Evolutionary conservation across 805 yeast species (phyloP).

Genomic region (Kodamaea kakaduensis): DNA sequence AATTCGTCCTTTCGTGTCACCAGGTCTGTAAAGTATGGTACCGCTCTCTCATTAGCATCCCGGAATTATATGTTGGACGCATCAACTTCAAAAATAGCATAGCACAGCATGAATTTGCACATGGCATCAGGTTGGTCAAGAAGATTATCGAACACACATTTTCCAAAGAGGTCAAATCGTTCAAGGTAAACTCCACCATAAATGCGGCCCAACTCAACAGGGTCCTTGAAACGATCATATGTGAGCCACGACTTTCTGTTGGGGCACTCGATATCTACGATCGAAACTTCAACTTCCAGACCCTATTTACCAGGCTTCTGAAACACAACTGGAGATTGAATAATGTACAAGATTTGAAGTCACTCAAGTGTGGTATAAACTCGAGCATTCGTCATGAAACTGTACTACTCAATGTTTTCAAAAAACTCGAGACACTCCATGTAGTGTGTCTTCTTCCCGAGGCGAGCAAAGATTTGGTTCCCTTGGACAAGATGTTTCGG

Average conservation of each 20-base stretch:
- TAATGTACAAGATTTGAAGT: conserved; percentile 18
- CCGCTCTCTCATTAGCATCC: conserved; percentile 20
- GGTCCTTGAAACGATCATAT: conserved; percentile 25
- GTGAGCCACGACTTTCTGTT: conserved; percentile 20
- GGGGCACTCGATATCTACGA: conserved; percentile 28
- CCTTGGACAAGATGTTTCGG: conserved; percentile 16
- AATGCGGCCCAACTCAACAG: conserved; percentile 22
- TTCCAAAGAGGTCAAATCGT: conserved; percentile 16
- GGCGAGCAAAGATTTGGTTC: conserved; percentile 17
- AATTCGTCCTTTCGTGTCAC: conserved; percentile 24
- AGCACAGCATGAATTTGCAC: conserved; percentile 24
- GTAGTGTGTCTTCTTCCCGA: conserved; percentile 19
- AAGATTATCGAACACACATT: conserved; percentile 17
- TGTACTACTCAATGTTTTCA: conserved; percentile 22
- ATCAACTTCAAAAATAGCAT: conserved; percentile 25
- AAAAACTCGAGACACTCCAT: conserved; percentile 21
- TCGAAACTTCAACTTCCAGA: conserved; percentile 21
- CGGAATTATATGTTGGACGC: conserved; percentile 21
- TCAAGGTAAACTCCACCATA: conserved; percentile 21
- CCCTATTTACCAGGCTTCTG: conserved; percentile 21
- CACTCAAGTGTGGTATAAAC: conserved; percentile 26
- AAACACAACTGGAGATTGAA: conserved; percentile 25
- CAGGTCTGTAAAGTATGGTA: conserved; percentile 36
- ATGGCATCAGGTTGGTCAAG: conserved; percentile 27
- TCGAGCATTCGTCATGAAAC: conserved; percentile 19